phyloP scores from a whole-genome alignment of 331 rosid species.

The Malus hybrid region DNA sequence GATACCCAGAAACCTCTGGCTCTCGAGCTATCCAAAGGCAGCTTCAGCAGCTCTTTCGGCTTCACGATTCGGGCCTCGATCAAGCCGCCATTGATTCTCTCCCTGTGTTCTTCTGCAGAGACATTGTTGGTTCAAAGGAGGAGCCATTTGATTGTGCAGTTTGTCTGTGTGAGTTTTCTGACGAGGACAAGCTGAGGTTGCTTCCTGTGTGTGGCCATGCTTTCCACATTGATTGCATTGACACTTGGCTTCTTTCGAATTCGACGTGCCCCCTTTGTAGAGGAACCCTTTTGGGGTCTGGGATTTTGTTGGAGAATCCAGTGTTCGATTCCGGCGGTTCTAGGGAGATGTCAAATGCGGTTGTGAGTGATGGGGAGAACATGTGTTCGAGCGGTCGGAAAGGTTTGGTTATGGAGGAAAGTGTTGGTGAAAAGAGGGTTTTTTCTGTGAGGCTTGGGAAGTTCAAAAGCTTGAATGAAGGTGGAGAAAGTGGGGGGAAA shows the following conservation, averaged over 20 bases:
- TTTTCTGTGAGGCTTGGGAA: slow-evolving; percentile 84
- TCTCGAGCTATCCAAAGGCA: slow-evolving; percentile 61
- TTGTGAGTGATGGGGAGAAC: slow-evolving; percentile 31
- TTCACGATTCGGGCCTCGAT: slow-evolving; percentile 79
- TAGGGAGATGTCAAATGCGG: slow-evolving; percentile 18
- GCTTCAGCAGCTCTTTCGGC: slow-evolving; percentile 74
- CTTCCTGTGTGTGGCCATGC: slow-evolving; percentile 87
- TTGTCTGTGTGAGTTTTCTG: slow-evolving; percentile 62
- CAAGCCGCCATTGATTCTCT: slow-evolving; percentile 62
- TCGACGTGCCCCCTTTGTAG: slow-evolving; percentile 29
- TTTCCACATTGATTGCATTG: slow-evolving; percentile 72
- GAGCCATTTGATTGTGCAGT: slow-evolving; percentile 87
- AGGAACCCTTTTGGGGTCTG: slow-evolving; percentile 31
- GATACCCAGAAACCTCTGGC: slow-evolving; percentile 38
- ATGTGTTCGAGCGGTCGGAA: slow-evolving; percentile 18
- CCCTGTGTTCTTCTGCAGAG: slow-evolving; percentile 62
- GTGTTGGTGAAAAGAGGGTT: slow-evolving; percentile 33
- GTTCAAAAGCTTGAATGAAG: slow-evolving; percentile 38
- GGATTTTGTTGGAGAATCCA: slow-evolving; percentile 27
- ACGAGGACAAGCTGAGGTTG: slow-evolving; percentile 60
- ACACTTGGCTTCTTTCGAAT: slow-evolving; percentile 87
- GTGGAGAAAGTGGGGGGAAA: slow-evolving; percentile 9
- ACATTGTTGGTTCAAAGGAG: slow-evolving; percentile 52
- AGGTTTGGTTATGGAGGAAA: slow-evolving; percentile 20
- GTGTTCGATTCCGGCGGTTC: slow-evolving; percentile 18